These are phyloP conservation scores for Dryas integrifolia DNA, from an alignment of 331 rosid genomes.

Conservation along the genomic window DNA sequence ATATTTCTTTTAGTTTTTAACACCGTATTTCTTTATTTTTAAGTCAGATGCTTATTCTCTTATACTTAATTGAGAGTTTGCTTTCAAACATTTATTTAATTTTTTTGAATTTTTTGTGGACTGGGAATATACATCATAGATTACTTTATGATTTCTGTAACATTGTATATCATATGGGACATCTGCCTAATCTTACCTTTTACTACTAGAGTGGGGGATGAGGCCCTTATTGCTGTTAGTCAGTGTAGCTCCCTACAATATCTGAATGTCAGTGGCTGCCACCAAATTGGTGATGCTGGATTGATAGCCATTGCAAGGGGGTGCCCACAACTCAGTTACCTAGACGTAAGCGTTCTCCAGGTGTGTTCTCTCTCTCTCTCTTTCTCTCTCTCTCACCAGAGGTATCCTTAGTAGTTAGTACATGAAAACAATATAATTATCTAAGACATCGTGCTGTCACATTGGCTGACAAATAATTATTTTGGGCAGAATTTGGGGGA, in stretches of 20 bases:
- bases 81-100: background rate
- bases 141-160: background rate
- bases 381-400: background rate
- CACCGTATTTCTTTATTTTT: background rate
- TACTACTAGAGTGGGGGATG: constrained; percentile 79
- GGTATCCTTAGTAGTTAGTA: background rate
- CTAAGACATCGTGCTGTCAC: no score
- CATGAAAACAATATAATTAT: background rate
- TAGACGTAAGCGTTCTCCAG: constrained; percentile 90
- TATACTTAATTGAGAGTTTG: background rate
- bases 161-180: constrained; percentile 4
- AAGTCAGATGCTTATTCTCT: constrained; percentile 2
- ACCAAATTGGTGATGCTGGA: constrained; percentile 85
- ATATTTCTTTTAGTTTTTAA: background rate
- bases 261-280: constrained; percentile 96
- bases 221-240: constrained; percentile 79
- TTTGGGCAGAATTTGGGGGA: constrained; percentile 70
- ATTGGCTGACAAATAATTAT: no score
- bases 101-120: background rate
- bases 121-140: constrained; percentile 4
- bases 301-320: constrained; percentile 89
- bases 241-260: constrained; percentile 67
- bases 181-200: constrained; percentile 21
- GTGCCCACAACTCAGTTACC: constrained; percentile 63
- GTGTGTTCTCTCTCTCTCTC: constrained; percentile 38